Evolutionary conservation across 2,329 filamentous ascomycete species (phyloP).

Genomic region (Cyphellophora attinorum): DNA sequence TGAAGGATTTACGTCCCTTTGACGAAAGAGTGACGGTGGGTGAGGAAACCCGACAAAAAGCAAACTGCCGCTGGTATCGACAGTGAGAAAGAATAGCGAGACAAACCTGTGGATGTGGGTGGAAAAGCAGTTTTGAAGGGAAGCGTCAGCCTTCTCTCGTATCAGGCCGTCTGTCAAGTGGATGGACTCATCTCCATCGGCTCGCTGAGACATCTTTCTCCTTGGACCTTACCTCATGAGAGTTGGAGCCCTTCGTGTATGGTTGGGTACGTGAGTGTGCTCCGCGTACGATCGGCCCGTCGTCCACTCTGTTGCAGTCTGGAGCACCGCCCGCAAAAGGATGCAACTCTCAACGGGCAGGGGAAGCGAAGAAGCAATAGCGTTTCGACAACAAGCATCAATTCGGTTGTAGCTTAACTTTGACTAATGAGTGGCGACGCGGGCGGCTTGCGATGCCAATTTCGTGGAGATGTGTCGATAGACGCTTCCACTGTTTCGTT

Average conservation of each 20-base stretch:
- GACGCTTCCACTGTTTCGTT: too few relatives aligned
- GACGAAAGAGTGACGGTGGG: background rate
- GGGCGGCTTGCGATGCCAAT: too few relatives aligned
- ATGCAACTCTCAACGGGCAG: background rate
- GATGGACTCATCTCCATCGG: background rate
- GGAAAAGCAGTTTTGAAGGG: conserved; percentile 1
- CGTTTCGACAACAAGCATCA: too few relatives aligned
- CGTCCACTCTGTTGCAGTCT: too few relatives aligned
- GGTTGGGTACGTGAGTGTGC: background rate
- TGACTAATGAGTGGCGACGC: too few relatives aligned
- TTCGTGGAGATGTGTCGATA: too few relatives aligned
- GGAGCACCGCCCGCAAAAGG: background rate
- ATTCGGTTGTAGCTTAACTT: too few relatives aligned
- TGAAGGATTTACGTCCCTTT: conserved; percentile 1
- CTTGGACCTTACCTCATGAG: background rate
- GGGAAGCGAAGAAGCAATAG: too few relatives aligned
- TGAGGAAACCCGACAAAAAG: background rate
- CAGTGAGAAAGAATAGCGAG: background rate
- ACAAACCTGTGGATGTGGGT: background rate
- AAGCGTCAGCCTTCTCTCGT: background rate
- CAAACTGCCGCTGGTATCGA: background rate
- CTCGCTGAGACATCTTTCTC: too few relatives aligned
- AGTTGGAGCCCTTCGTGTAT: background rate
- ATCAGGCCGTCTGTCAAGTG: background rate
- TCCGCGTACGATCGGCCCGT: too few relatives aligned